These are phyloP conservation scores for Aspergillus tubingensis DNA, from an alignment of 2,329 filamentous ascomycete species.

Conservation along the genomic window DNA sequence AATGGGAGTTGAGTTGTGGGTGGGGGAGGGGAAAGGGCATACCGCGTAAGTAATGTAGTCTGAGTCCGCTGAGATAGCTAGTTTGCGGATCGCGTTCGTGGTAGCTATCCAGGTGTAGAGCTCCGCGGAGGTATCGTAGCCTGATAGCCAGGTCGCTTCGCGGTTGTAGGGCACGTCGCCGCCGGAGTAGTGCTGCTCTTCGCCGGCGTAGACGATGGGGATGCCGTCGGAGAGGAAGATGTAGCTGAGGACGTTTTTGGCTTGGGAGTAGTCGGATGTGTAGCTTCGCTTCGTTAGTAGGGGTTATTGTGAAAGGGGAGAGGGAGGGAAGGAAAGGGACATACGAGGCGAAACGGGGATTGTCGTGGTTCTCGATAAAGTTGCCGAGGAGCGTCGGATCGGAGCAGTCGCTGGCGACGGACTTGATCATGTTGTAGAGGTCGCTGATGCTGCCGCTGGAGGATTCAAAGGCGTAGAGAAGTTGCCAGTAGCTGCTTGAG, in stretches of 20 bases:
- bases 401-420: slow-evolving; percentile 34
- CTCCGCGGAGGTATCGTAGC: slow-evolving; percentile 49
- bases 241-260: slow-evolving; percentile 64
- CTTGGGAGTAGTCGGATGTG: slow-evolving; percentile 43
- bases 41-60: slow-evolving; percentile 45
- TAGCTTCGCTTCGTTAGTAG: slow-evolving; percentile 19
- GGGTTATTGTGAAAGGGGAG: background rate
- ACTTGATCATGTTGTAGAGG: slow-evolving; percentile 37
- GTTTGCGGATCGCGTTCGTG: slow-evolving; percentile 54
- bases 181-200: slow-evolving; percentile 63
- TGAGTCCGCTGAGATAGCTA: slow-evolving; percentile 39
- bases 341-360: slow-evolving; percentile 53
- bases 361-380: slow-evolving; percentile 65
- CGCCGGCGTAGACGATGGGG: slow-evolving; percentile 67
- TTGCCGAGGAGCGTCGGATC: slow-evolving; percentile 54
- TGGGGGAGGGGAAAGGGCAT: background rate
- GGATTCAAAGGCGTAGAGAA: slow-evolving; percentile 38
- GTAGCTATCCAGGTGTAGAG: slow-evolving; percentile 52
- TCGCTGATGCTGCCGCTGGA: slow-evolving; percentile 36
- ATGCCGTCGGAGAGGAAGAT: slow-evolving; percentile 62
- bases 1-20: background rate
- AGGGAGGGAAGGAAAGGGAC: too few species aligned
- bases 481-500: slow-evolving; percentile 29
- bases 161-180: slow-evolving; percentile 53
- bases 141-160: slow-evolving; percentile 60